phyloP scores from a whole-genome alignment of 106 monocot genomes.

The Iris macrosiphon region DNA sequence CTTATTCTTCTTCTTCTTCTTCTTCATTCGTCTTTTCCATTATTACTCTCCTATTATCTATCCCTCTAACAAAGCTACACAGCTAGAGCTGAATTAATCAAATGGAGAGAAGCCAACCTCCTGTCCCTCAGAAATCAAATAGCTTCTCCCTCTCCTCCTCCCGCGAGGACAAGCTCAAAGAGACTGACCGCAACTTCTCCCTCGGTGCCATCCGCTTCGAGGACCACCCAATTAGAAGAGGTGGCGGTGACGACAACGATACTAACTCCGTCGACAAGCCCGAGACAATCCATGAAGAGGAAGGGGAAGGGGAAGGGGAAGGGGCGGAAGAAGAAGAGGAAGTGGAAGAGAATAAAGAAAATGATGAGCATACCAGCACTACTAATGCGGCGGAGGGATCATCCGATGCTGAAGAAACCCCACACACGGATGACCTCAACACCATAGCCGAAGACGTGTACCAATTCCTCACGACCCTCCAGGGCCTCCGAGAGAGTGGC shows the following conservation, averaged over 20 bases:
- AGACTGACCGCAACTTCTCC: conserved; percentile 12
- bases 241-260: not conserved
- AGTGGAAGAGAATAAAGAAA: not conserved
- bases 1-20: conserved; percentile 1
- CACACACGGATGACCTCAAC: not conserved
- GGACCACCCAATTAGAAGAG: not conserved
- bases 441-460: conserved; percentile 25
- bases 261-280: not conserved
- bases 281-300: not conserved
- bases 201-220: conserved; percentile 1
- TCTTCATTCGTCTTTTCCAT: too few species aligned
- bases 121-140: conserved; percentile 17
- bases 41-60: not conserved
- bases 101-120: conserved; percentile 24
- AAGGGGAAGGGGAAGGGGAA: not conserved
- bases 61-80: not conserved
- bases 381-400: too few species aligned
- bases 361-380: not conserved
- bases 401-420: too few species aligned
- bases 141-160: conserved; percentile 26
- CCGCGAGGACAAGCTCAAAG: conserved; percentile 14
- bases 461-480: conserved; percentile 16
- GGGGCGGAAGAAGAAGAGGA: not conserved
- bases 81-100: not conserved
- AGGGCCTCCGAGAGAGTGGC: not conserved